A percentile compares a stretch with the other conserved stretches of the same genome.
Conservation (phyloP, 208 protist genomes). For the Trypanosoma caninum region DNA sequence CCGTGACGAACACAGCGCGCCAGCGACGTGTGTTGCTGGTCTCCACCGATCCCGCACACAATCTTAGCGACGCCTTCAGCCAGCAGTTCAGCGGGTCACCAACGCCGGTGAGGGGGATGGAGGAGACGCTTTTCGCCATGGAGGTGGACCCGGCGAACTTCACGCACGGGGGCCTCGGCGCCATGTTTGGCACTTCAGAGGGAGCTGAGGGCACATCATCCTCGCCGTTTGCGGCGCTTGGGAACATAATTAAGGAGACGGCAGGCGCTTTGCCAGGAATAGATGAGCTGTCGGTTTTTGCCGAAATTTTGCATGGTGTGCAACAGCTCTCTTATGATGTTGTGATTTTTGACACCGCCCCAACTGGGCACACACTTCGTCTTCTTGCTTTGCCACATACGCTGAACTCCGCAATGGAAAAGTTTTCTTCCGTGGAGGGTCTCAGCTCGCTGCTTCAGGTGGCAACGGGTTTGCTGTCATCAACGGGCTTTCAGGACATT, state of each 20-base stretch:
- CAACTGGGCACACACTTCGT: constrained; percentile 98
- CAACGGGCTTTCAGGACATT: background rate
- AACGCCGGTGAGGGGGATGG: constrained; percentile 85
- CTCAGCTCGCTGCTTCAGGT: constrained; percentile 41
- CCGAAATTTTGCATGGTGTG: constrained; percentile 92
- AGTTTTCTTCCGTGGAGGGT: constrained; percentile 43
- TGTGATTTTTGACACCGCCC: constrained; percentile 99
- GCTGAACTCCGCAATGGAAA: constrained; percentile 46
- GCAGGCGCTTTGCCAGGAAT: constrained; percentile 93
- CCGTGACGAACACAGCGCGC: constrained; percentile 14
- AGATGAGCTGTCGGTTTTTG: constrained; percentile 98
- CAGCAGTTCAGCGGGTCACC: constrained; percentile 93
- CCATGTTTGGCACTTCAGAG: background rate
- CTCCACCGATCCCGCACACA: constrained; percentile 99
- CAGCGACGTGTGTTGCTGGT: constrained; percentile 93
- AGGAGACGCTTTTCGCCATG: constrained; percentile 92
- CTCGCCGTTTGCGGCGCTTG: constrained; percentile 35
- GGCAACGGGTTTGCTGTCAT: constrained; percentile 26
- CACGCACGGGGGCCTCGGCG: constrained; percentile 25
- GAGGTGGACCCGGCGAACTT: constrained; percentile 86
- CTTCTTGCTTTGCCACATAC: constrained; percentile 91
- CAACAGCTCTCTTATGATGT: constrained; percentile 88
- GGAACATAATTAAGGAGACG: constrained; percentile 49
- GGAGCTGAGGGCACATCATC: background rate
- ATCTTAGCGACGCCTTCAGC: constrained; percentile 97